Evolutionary conservation across 208 protist genomes (phyloP).

Genomic region (Crithidia thermophila): DNA sequence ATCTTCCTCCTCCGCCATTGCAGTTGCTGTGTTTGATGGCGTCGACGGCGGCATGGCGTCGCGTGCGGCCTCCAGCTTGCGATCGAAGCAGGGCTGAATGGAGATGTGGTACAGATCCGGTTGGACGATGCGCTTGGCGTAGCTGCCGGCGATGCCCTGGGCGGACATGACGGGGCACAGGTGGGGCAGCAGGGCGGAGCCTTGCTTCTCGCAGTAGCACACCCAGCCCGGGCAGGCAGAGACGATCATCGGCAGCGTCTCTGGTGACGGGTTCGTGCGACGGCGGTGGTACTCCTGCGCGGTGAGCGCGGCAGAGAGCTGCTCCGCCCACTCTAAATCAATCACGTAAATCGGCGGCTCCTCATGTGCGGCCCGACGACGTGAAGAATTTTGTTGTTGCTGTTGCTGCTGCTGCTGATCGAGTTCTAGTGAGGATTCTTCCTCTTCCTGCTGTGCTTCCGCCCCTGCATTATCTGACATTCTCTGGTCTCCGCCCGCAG

Average conservation of each 20-base stretch:
- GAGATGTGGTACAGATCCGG: conserved; percentile 91
- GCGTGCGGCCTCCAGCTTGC: conserved; percentile 98
- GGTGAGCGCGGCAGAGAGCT: conserved; percentile 79
- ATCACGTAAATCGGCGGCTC: conserved; percentile 58
- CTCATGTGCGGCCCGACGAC: neutral
- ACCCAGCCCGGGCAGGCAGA: conserved; percentile 97
- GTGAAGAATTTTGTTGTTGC: neutral
- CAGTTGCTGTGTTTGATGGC: too few relatives aligned
- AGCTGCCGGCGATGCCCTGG: conserved; percentile 96
- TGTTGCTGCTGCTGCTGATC: neutral
- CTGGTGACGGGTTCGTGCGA: conserved; percentile 2
- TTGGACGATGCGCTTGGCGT: conserved; percentile 69
- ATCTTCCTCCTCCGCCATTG: neutral
- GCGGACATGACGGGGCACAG: conserved; percentile 95
- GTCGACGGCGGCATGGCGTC: conserved; percentile 44
- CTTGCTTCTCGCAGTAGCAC: conserved; percentile 98
- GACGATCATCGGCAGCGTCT: conserved; percentile 91
- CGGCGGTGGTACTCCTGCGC: conserved; percentile 73
- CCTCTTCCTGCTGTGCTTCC: too few relatives aligned
- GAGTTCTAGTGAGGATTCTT: too few relatives aligned
- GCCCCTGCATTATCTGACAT: too few relatives aligned
- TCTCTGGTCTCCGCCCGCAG: too few relatives aligned
- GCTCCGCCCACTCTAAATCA: conserved; percentile 77
- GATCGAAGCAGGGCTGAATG: conserved; percentile 99
- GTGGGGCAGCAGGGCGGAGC: conserved; percentile 89